phyloP scores from a whole-genome alignment of 164 flowering plant genomes.

The Cinnamomum chago region DNA sequence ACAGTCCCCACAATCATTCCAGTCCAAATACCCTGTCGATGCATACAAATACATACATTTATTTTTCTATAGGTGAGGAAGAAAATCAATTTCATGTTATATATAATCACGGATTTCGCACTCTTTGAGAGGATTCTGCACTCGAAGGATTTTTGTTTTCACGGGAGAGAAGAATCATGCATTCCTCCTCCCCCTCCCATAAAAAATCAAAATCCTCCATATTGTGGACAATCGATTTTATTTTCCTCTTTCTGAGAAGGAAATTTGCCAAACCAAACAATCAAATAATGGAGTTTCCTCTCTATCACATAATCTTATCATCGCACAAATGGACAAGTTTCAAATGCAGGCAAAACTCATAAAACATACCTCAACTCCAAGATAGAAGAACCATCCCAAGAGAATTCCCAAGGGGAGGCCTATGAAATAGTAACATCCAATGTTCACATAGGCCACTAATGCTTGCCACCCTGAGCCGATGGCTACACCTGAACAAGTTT shows the following conservation, averaged over 20 bases:
- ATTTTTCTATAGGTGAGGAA: neutral
- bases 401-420: conserved; percentile 56
- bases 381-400: conserved; percentile 40
- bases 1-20: conserved; percentile 84
- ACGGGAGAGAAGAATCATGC: neutral
- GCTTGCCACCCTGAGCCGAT: conserved; percentile 86
- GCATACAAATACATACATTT: neutral
- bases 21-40: conserved; percentile 59
- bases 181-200: neutral
- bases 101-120: neutral
- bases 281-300: neutral
- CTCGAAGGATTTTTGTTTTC: no score
- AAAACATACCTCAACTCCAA: conserved; percentile 42
- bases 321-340: neutral
- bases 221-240: no score
- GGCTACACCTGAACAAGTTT: conserved; percentile 47
- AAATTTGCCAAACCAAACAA: no score
- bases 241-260: no score
- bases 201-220: no score
- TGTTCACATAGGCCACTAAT: conserved; percentile 48
- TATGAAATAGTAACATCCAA: conserved; percentile 54
- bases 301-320: neutral
- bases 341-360: neutral
- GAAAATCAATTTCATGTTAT: neutral
- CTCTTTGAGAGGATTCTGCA: neutral